Percentiles rank a stretch among this genome's conserved stretches.
These are phyloP conservation scores for Lipomyces sp. DNA, from an alignment of 805 yeast genomes.

Conservation along the genomic window DNA sequence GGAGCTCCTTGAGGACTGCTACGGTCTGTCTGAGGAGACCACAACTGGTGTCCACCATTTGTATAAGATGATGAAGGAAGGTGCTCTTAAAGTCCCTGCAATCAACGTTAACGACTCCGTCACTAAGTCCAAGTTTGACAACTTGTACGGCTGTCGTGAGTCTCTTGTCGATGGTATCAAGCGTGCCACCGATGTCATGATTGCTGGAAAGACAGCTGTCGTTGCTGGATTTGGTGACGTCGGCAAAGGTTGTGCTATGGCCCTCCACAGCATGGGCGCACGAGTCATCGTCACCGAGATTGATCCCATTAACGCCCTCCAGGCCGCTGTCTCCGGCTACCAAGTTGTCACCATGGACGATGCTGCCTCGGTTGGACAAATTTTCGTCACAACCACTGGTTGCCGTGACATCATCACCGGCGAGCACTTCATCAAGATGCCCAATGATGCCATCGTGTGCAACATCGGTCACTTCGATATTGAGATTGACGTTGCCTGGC, in stretches of 20 bases:
- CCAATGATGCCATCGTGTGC: constrained; percentile 99
- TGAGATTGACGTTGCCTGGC: constrained; percentile 99
- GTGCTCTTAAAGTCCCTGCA: constrained; percentile 94
- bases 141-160: constrained; percentile 99
- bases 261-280: constrained; percentile 98
- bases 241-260: constrained; percentile 99
- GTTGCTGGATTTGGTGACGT: constrained; percentile 99
- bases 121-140: constrained; percentile 98
- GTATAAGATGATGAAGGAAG: constrained; percentile 92
- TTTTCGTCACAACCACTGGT: constrained; percentile 99
- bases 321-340: constrained; percentile 99
- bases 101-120: constrained; percentile 98
- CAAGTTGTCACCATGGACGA: constrained; percentile 95
- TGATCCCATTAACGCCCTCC: constrained; percentile 98
- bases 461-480: constrained; percentile 99
- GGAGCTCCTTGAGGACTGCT: constrained; percentile 93
- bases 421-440: constrained; percentile 87
- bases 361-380: constrained; percentile 91
- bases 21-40: constrained; percentile 97
- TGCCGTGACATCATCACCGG: constrained; percentile 97
- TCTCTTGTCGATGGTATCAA: constrained; percentile 98
- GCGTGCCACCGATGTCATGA: constrained; percentile 99
- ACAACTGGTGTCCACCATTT: constrained; percentile 99
- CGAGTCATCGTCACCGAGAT: constrained; percentile 96
- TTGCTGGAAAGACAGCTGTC: constrained; percentile 98